Evolutionary conservation across 441 rosid species (phyloP), one percentile per base, ranked within the genome.

Genomic region (Arabidopsis hybrid): DNA sequence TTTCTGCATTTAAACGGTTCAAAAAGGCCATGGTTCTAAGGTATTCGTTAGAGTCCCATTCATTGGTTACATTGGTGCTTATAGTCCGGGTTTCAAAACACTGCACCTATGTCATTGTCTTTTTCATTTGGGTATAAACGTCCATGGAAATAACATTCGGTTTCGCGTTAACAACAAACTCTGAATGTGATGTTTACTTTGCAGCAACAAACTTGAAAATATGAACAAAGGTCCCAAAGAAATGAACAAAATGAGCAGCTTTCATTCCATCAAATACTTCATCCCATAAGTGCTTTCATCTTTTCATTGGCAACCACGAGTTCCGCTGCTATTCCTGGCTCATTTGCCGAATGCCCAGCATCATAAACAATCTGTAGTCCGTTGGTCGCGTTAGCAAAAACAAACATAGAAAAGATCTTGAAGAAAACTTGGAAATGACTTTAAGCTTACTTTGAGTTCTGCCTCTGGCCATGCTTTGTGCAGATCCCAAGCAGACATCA

Each of bases 401-500:
- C 9, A 65, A 39, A 64, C 32, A 10, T 21, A 34, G 5, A 60
- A 66, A 42, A 21, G 11, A 71, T 40, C 9, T 31, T 32, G 36
- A 9, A 12, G 32, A 38, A 8, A 36, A 8, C n/a, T 2, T 31
- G 13, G 51, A 21, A 56, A 40, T 36, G 16, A 18, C 12, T 29
- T 29, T 11, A 3, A 69, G 42, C 60, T 69, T 80, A 90, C 98
- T 93, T 86, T 89, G 42, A 95, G 83, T 26, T 89, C 95, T 68
- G 97, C 96, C 85, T 92, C 98, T n/a, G 96, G 93, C 97, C 94
- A 95, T 74, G 91, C 88, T 85, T 82, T 95, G 72, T 89, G 99
- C 72, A 92, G 91, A 87, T 95, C 99, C 99, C 99, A 92, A 73
- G 99, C 99, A 56, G 98, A 95, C 94, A 95, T 91, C 96, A 95